Conservation (phyloP, 108 stramenopile genomes). For the Cylindrotheca closterium region DNA sequence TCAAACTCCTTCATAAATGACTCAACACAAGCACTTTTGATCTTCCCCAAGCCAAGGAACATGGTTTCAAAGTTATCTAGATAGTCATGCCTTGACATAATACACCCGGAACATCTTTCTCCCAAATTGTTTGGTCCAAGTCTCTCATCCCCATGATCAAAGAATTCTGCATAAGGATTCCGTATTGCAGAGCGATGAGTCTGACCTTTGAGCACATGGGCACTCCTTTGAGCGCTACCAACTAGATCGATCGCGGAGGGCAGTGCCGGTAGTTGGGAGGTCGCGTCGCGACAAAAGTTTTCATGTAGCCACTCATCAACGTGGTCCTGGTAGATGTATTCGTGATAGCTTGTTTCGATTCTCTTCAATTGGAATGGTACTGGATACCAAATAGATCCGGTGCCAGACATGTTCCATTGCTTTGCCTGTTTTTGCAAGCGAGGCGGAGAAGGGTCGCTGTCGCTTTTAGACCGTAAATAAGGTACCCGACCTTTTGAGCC, state of each 20-base stretch:
- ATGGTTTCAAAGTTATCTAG: not conserved
- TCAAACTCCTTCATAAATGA: too few relatives aligned
- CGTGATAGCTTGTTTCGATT: constrained; percentile 2
- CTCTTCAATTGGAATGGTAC: not conserved
- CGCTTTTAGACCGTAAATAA: too few relatives aligned
- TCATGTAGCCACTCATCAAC: constrained; percentile 3
- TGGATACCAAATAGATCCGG: too few relatives aligned
- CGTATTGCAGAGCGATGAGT: constrained; percentile 27
- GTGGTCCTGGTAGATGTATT: not conserved
- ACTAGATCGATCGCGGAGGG: not conserved
- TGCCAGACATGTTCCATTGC: too few relatives aligned
- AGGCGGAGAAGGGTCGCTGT: too few relatives aligned
- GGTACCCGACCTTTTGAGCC: not conserved
- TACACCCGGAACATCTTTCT: constrained; percentile 5
- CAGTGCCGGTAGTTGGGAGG: too few relatives aligned
- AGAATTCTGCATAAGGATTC: constrained; percentile 81
- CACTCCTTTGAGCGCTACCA: not conserved
- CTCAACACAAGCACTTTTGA: too few relatives aligned
- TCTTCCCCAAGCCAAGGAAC: constrained; percentile 17
- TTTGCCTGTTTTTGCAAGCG: too few relatives aligned
- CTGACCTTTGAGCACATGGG: too few relatives aligned
- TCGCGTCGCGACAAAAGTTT: not conserved
- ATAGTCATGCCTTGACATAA: constrained; percentile 14
- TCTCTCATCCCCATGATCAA: constrained; percentile 60
- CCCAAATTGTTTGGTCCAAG: too few relatives aligned